Evolutionary conservation across 805 yeast species (phyloP).

Genomic region (Pichia membranifaciens): DNA sequence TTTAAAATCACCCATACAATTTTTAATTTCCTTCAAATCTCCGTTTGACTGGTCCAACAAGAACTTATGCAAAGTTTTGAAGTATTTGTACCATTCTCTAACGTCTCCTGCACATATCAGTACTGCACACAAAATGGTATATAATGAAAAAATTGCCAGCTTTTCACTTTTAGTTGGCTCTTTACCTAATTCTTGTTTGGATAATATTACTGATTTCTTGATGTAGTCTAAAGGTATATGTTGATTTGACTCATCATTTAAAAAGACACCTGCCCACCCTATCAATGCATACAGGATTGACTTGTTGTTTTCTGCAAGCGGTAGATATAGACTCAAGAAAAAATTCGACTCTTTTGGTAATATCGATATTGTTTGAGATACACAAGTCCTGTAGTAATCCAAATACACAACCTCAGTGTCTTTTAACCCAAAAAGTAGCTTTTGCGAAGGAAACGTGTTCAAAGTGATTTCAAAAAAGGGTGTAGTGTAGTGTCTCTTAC

Average conservation of each 20-base stretch:
- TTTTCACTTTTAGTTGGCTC: conserved; percentile 8
- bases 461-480: conserved; percentile 1
- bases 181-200: background rate
- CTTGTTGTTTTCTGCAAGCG: conserved; percentile 44
- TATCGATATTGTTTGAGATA: conserved; percentile 45
- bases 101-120: conserved; percentile 25
- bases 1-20: conserved; percentile 15
- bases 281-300: conserved; percentile 44
- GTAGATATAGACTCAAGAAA: conserved; percentile 45
- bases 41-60: conserved; percentile 27
- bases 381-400: conserved; percentile 40
- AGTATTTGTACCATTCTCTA: conserved; percentile 17
- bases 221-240: conserved; percentile 4
- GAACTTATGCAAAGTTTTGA: conserved; percentile 17
- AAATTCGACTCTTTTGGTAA: conserved; percentile 43
- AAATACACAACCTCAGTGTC: conserved; percentile 28
- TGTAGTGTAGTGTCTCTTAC: background rate
- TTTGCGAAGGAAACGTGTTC: conserved; percentile 12
- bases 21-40: conserved; percentile 16
- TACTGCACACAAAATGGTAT: conserved; percentile 22
- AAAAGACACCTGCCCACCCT: conserved; percentile 45
- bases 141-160: conserved; percentile 19
- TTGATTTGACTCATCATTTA: conserved; percentile 11
- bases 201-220: conserved; percentile 3
- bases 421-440: conserved; percentile 9